Evolutionary conservation across 2,329 filamentous ascomycete genomes (phyloP).

Genomic region (Cladosporium sp.): DNA sequence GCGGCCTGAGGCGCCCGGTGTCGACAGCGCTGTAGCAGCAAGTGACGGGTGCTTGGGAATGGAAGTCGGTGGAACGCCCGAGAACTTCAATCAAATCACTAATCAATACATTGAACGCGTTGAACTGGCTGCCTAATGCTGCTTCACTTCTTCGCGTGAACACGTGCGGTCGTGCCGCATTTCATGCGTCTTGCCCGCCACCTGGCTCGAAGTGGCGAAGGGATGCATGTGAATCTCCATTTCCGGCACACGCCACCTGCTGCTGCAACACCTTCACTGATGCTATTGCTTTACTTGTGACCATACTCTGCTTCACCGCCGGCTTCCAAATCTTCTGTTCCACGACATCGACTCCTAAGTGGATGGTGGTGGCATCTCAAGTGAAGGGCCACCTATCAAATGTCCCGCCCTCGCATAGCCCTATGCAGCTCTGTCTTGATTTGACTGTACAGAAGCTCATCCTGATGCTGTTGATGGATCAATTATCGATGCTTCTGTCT

Average conservation of each 20-base stretch:
- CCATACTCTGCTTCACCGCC: not conserved
- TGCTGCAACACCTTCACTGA: slow-evolving; percentile 1
- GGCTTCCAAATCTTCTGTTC: not conserved
- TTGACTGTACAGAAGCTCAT: not conserved
- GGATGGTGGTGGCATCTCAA: not conserved
- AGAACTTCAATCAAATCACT: not conserved
- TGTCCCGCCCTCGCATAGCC: not conserved
- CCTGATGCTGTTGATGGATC: too few relatives aligned
- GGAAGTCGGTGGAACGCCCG: slow-evolving; percentile 1
- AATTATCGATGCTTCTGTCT: too few relatives aligned
- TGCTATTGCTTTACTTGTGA: not conserved
- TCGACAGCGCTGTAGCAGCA: not conserved
- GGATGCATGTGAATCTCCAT: slow-evolving; percentile 1
- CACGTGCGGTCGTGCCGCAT: not conserved
- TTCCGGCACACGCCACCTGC: not conserved
- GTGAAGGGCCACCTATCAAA: not conserved
- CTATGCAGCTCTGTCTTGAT: not conserved
- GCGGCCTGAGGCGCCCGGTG: not conserved
- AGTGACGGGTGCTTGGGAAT: not conserved
- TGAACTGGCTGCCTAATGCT: not conserved
- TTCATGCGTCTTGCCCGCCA: not conserved
- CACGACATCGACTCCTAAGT: not conserved
- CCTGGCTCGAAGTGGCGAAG: not conserved
- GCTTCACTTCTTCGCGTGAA: slow-evolving; percentile 3
- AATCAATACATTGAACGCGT: not conserved